Evolutionary conservation across 2,329 filamentous ascomycete genomes (phyloP).

Genomic region (Paraconiothyrium sp.): DNA sequence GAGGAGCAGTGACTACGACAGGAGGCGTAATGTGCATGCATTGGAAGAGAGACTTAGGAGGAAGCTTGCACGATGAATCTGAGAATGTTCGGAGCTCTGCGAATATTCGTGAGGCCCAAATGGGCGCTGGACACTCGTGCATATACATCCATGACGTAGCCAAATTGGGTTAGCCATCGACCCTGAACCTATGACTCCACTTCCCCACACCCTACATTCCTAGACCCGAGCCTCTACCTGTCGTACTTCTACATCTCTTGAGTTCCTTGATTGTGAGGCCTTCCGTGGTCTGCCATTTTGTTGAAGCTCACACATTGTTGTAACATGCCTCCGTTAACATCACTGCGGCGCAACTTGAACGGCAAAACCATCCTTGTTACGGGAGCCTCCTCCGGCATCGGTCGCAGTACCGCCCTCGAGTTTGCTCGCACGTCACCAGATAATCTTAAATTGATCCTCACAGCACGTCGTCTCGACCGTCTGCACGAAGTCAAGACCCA

Average conservation of each 20-base stretch:
- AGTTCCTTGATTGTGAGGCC: too few relatives aligned
- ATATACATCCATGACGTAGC: neutral
- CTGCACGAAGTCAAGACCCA: constrained; percentile 76
- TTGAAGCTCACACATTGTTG: neutral
- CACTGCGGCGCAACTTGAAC: constrained; percentile 79
- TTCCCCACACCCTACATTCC: neutral
- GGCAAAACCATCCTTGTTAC: constrained; percentile 93
- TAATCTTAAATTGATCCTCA: constrained; percentile 81
- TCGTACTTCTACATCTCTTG: neutral
- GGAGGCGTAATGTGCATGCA: neutral
- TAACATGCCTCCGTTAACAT: constrained; percentile 48
- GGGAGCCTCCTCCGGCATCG: constrained; percentile 91
- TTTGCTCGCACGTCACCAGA: constrained; percentile 84
- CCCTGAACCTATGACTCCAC: neutral
- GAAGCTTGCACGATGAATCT: neutral
- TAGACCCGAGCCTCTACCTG: neutral
- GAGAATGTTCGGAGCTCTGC: neutral
- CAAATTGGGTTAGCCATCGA: neutral
- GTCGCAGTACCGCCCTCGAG: constrained; percentile 80
- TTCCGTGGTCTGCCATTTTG: neutral
- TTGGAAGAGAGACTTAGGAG: neutral
- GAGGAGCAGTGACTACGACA: neutral
- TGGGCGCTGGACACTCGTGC: neutral
- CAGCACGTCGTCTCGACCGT: constrained; percentile 80
- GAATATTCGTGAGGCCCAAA: neutral